These are phyloP conservation scores for Fusarium metavorans DNA, from an alignment of 2,329 filamentous ascomycete genomes.

Conservation along the genomic window DNA sequence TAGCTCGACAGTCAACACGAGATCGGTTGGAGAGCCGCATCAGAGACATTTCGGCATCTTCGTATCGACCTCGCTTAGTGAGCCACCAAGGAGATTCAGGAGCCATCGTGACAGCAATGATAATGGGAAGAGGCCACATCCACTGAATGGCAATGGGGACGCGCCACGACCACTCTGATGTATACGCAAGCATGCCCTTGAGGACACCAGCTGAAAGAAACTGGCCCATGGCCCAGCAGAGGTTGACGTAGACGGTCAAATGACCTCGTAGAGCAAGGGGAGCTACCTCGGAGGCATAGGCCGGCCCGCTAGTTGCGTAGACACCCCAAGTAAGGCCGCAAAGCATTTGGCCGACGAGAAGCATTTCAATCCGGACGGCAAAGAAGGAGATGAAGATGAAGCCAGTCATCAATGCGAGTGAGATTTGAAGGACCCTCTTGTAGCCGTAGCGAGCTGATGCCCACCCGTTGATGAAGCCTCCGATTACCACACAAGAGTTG, in stretches of 20 bases:
- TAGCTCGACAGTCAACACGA: constrained; percentile 55
- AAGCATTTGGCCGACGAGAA: constrained; percentile 60
- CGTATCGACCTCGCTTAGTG: constrained; percentile 41
- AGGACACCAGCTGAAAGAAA: constrained; percentile 53
- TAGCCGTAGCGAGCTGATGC: constrained; percentile 37
- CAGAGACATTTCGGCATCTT: constrained; percentile 45
- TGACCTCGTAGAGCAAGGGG: constrained; percentile 56
- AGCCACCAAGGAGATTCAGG: constrained; percentile 53
- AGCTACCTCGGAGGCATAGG: constrained; percentile 59
- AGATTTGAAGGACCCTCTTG: constrained; percentile 64
- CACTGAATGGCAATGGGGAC: constrained; percentile 55
- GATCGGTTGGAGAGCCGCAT: constrained; percentile 49
- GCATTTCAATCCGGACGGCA: constrained; percentile 50
- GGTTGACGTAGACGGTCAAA: constrained; percentile 57
- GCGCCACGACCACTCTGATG: constrained; percentile 50
- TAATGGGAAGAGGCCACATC: constrained; percentile 49
- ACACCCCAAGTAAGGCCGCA: constrained; percentile 58
- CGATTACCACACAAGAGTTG: constrained; percentile 33
- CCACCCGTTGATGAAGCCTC: constrained; percentile 39
- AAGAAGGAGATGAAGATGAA: constrained; percentile 51
- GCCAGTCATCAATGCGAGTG: constrained; percentile 48
- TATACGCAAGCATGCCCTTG: constrained; percentile 46
- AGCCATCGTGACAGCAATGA: constrained; percentile 44
- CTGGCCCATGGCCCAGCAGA: constrained; percentile 58
- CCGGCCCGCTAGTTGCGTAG: constrained; percentile 56